Conservation (phyloP, 1,139 yeast species). For the Kazachstania sp. region DNA sequence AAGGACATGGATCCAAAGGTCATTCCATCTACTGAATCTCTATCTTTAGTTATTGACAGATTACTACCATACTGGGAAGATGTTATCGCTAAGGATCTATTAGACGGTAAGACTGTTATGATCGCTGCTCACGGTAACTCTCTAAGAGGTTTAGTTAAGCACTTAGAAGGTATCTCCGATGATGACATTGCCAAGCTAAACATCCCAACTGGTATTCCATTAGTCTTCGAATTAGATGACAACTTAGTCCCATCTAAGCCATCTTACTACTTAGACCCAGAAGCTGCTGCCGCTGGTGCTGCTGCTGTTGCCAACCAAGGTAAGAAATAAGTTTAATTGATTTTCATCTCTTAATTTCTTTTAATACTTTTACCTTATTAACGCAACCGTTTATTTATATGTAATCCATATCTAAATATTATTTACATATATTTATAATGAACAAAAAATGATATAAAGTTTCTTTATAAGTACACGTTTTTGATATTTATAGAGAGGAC, state of each 20-base stretch:
- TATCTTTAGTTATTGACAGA: slow-evolving; percentile 56
- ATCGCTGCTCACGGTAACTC: slow-evolving; percentile 73
- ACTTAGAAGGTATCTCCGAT: slow-evolving; percentile 48
- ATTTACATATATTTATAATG: too few relatives aligned
- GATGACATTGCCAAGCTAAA: slow-evolving; percentile 57
- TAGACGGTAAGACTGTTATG: slow-evolving; percentile 45
- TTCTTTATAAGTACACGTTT: too few relatives aligned
- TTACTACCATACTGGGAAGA: slow-evolving; percentile 46
- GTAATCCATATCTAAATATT: too few relatives aligned
- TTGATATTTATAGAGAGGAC: too few relatives aligned
- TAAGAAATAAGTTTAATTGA: too few relatives aligned
- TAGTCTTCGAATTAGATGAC: slow-evolving; percentile 45
- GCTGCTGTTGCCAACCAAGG: too few relatives aligned
- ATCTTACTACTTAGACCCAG: slow-evolving; percentile 59
- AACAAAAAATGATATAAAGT: too few relatives aligned
- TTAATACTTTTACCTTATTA: too few relatives aligned
- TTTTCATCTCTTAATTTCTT: too few relatives aligned
- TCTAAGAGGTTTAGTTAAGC: slow-evolving; percentile 58
- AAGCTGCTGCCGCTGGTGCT: slow-evolving; percentile 55
- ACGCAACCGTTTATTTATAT: too few relatives aligned
- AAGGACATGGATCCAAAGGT: slow-evolving; percentile 34
- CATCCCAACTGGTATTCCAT: slow-evolving; percentile 72
- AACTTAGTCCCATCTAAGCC: slow-evolving; percentile 38
- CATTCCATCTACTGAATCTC: slow-evolving; percentile 62
- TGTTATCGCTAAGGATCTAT: slow-evolving; percentile 37